Conservation (phyloP, 2,329 filamentous ascomycete species). For the Fusarium albosuccineum region DNA sequence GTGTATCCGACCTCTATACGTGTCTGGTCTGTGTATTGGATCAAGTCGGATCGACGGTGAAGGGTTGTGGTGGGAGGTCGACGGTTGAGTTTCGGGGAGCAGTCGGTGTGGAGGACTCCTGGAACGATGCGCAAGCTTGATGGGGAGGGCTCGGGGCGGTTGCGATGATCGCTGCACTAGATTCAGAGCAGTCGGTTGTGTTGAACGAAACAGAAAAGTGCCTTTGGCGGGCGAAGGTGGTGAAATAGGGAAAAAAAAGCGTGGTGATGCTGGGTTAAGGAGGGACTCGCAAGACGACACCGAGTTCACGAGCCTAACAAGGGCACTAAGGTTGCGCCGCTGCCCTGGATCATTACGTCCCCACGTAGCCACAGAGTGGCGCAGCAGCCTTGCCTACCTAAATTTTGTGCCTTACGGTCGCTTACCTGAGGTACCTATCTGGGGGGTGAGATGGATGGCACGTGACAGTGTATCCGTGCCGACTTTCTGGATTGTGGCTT, state of each 20-base stretch:
- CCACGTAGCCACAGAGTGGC: slow-evolving; percentile 46
- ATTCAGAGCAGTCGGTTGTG: slow-evolving; percentile 3
- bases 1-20: slow-evolving; percentile 24
- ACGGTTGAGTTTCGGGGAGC: slow-evolving; percentile 35
- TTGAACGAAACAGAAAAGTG: slow-evolving; percentile 18
- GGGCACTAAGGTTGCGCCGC: slow-evolving; percentile 46
- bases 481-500: slow-evolving; percentile 31
- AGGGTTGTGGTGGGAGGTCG: slow-evolving; percentile 27
- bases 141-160: not conserved
- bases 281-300: slow-evolving; percentile 50
- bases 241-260: slow-evolving; percentile 37
- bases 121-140: slow-evolving; percentile 28
- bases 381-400: slow-evolving; percentile 23
- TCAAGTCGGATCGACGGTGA: slow-evolving; percentile 28
- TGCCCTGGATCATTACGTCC: slow-evolving; percentile 36
- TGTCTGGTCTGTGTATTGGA: slow-evolving; percentile 20
- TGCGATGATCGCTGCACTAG: slow-evolving; percentile 1
- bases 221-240: slow-evolving; percentile 30
- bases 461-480: slow-evolving; percentile 24
- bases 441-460: slow-evolving; percentile 8
- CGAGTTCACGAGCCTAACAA: slow-evolving; percentile 50
- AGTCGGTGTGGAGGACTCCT: slow-evolving; percentile 38
- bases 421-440: not conserved
- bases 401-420: not conserved
- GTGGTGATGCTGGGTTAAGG: slow-evolving; percentile 48